Conservation (phyloP, 495 filamentous ascomycete genomes). For the Glarea lozoyensis region DNA sequence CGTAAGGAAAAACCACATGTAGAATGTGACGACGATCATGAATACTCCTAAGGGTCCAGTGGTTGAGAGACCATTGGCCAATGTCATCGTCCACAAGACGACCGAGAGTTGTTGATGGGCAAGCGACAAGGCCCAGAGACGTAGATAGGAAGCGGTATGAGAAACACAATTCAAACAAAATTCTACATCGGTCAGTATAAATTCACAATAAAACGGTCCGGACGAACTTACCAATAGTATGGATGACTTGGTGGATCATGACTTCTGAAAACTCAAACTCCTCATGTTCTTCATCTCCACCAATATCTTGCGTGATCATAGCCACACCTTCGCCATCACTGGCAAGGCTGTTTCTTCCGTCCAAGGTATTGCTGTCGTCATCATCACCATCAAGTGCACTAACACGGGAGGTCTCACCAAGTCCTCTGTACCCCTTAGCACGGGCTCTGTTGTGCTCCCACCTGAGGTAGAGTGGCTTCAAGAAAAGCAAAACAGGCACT, state of each 20-base stretch:
- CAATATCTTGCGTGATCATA: conserved; percentile 82
- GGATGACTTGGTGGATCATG: conserved; percentile 99
- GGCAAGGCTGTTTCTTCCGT: conserved; percentile 62
- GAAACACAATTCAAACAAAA: conserved; percentile 99
- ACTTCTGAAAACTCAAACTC: conserved; percentile 94
- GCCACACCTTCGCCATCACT: conserved; percentile 82
- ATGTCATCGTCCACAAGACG: conserved; percentile 95
- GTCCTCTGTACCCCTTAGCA: conserved; percentile 80
- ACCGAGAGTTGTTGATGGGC: conserved; percentile 96
- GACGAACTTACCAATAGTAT: conserved; percentile 75
- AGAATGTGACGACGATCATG: conserved; percentile 71
- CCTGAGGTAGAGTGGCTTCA: conserved; percentile 91
- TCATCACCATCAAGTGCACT: conserved; percentile 84
- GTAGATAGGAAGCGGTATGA: conserved; percentile 96
- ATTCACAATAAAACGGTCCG: not conserved
- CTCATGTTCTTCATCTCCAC: conserved; percentile 71
- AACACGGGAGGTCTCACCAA: conserved; percentile 79
- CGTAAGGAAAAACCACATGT: conserved; percentile 77
- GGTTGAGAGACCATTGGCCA: conserved; percentile 61
- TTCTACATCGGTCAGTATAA: conserved; percentile 41
- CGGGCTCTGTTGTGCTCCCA: conserved; percentile 87
- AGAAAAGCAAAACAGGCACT: conserved; percentile 83
- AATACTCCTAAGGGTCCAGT: conserved; percentile 62
- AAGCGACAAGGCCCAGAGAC: conserved; percentile 94
- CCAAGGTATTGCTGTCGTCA: conserved; percentile 44